Base-by-base conservation (phyloP, 768 basidiomycete genomes). In the Russula emetica region DNA sequence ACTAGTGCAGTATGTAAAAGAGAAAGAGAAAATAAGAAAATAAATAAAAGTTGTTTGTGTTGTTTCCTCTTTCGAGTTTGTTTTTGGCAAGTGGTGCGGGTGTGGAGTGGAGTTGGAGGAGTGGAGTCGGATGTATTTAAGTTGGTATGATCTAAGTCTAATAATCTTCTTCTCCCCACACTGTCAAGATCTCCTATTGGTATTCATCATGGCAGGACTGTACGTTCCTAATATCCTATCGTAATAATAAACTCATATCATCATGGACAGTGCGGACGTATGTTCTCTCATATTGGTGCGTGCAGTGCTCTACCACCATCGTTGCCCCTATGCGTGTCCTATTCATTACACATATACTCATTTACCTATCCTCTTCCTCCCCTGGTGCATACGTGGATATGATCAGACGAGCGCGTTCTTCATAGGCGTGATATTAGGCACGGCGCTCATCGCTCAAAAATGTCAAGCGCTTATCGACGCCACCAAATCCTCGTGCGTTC, bases 401-500 rank as follows among this genome's bases (percentile, higher is more conserved):
- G 8, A n/a, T 49, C 38, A 64, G 54, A 55, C 54, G 7, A 16
- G 32, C 18, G 60, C 54, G 14, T 32, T 62, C 44, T 7, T 55
- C 20, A 3, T 64, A 10, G 52, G 63, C 13, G 7, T n/a, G 5
- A 30, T 65, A 2, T 3, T 57, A 5, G n/a, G 32, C 32, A 18
- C 51, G 45, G 11, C 20, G 2, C 14, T 56, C 20, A 4, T 65
- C 9, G 45, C 30, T 10, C 53, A 47, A n/a, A 64, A 64, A 55
- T 54, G 28, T 24, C 55, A 47, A 30, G 53, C 47, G 13, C 18
- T 9, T 6, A 18, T 62, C 14, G 54, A 62, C 14, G 44, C 64
- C 26, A 52, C 53, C 38, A 61, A 61, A 30, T 54, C 47, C 3
- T 61, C 28, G 64, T 65, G 20, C 47, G 63, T 40, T 8, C 8